phyloP scores from a whole-genome alignment of 2,329 filamentous ascomycete genomes.

The Colletotrichum sp. region DNA sequence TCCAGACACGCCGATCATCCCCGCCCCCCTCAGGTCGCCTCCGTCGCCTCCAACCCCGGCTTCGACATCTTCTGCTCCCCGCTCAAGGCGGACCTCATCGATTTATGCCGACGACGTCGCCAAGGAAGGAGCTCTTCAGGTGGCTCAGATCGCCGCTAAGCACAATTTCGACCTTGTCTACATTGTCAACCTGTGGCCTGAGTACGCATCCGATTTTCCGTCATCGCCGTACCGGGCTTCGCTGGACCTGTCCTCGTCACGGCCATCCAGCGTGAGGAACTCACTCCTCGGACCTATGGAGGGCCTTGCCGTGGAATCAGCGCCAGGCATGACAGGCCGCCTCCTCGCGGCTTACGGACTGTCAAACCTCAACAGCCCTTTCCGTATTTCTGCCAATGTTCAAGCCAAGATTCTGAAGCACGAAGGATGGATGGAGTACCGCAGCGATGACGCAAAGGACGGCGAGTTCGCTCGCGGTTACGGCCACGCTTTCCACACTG shows the following conservation, averaged over 20 bases:
- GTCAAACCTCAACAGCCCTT: slow-evolving; percentile 53
- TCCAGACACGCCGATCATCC: neutral
- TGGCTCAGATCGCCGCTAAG: slow-evolving; percentile 58
- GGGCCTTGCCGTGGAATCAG: slow-evolving; percentile 15
- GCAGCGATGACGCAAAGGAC: slow-evolving; percentile 42
- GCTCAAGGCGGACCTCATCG: slow-evolving; percentile 9
- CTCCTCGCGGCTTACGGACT: slow-evolving; percentile 61
- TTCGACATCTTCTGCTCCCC: neutral
- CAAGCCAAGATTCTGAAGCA: slow-evolving; percentile 55
- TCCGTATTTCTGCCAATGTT: slow-evolving; percentile 54
- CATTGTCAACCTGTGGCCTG: slow-evolving; percentile 63
- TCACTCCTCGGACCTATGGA: slow-evolving; percentile 11
- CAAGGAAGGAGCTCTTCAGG: slow-evolving; percentile 35
- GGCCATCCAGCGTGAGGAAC: slow-evolving; percentile 20
- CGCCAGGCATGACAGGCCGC: slow-evolving; percentile 46
- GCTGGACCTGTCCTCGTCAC: slow-evolving; percentile 4
- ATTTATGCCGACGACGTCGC: slow-evolving; percentile 17
- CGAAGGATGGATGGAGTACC: slow-evolving; percentile 59
- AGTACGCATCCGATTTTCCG: slow-evolving; percentile 14
- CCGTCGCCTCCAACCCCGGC: slow-evolving; percentile 10
- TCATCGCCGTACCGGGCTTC: slow-evolving; percentile 22
- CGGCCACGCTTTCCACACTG: slow-evolving; percentile 57
- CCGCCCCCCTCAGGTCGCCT: neutral
- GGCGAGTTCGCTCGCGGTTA: slow-evolving; percentile 58
- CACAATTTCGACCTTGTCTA: slow-evolving; percentile 65